These are phyloP conservation scores for Phlyctochytrium arcticum DNA, from an alignment of 192 early-diverging fungal species.

Conservation along the genomic window DNA sequence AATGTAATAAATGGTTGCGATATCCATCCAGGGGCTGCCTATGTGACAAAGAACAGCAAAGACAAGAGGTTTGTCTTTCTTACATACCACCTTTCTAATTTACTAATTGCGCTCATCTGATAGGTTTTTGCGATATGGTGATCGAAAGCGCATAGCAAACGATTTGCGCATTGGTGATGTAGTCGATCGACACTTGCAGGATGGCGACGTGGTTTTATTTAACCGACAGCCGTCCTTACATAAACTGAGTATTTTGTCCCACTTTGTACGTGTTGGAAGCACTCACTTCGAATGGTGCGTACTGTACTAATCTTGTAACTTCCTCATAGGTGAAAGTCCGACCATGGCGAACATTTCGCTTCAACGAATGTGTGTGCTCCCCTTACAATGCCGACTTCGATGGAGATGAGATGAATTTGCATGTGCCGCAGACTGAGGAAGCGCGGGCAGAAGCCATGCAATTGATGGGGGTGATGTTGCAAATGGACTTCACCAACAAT, in stretches of 20 bases:
- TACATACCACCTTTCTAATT: background rate
- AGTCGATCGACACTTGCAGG: slow-evolving; percentile 91
- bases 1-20: slow-evolving; percentile 82
- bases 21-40: slow-evolving; percentile 91
- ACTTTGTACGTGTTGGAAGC: slow-evolving; percentile 60
- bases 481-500: no score
- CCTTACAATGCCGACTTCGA: slow-evolving; percentile 99
- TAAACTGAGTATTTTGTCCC: slow-evolving; percentile 95
- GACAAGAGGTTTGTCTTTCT: slow-evolving; percentile 31
- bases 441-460: slow-evolving; percentile 93
- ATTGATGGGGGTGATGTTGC: slow-evolving; percentile 88
- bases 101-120: background rate
- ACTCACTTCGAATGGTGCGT: background rate
- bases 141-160: slow-evolving; percentile 64
- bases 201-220: slow-evolving; percentile 95
- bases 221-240: slow-evolving; percentile 99
- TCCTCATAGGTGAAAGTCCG: slow-evolving; percentile 63
- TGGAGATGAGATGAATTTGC: slow-evolving; percentile 99
- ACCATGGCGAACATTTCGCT: slow-evolving; percentile 97
- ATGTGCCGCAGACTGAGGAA: slow-evolving; percentile 99
- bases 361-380: slow-evolving; percentile 99
- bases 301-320: slow-evolving; percentile 14
- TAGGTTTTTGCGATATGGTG: slow-evolving; percentile 68
- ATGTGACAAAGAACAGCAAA: slow-evolving; percentile 54
- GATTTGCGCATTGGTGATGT: slow-evolving; percentile 83